Base-by-base conservation (phyloP, 768 basidiomycete genomes). In the Leccinum subtestaceum region DNA sequence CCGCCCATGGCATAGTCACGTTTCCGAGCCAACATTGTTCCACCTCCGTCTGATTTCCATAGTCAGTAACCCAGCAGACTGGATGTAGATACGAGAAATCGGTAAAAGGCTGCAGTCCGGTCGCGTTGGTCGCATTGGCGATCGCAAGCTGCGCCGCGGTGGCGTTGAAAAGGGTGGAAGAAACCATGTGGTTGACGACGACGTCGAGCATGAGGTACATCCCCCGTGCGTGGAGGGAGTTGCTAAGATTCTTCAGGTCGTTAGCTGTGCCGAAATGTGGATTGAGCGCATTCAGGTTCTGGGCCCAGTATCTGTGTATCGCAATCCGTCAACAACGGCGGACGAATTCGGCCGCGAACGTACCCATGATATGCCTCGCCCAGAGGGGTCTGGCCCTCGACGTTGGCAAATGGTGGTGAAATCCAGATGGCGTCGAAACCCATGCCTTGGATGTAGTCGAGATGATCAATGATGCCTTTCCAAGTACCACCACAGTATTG, bases 131-230 rank as follows among this genome's bases (percentile, higher is more conserved):
- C 13, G 65, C 19, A 15, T 67, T 63, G 8, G 51, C 40, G 31
- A 51, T 55, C 11, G 55, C 67, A 21, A 73, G 59, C 49, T 60
- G 45, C 25, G 69, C 57, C 1, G 70, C 65, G 2, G 72, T 74
- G 29, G 40, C 10, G 19, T 69, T 66, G 57, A 70, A 60, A 47
- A 70, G 63, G 59, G 56, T 50, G 25, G 73, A 61, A 0, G 79
- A 74, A 2, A 80, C 81, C 70, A 87, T 77, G 66, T 86, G 84
- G 64, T 87, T 86, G 60, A 86, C 77, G 62, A 87, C 85, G 55
- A 85, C 70, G 68, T 86, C 85, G 19, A 86, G 69, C 82, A 86
- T 85, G 58, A 86, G 75, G 68, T 76, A 78, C 85, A 86, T 87
- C 46, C 75, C 77, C 19, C 81, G 77, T 2, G 67, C 62, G 59